Percentiles rank a stretch among this genome's conserved stretches.
phyloP scores from a whole-genome alignment of 306 rosid species.

The Quillaja saponaria region DNA sequence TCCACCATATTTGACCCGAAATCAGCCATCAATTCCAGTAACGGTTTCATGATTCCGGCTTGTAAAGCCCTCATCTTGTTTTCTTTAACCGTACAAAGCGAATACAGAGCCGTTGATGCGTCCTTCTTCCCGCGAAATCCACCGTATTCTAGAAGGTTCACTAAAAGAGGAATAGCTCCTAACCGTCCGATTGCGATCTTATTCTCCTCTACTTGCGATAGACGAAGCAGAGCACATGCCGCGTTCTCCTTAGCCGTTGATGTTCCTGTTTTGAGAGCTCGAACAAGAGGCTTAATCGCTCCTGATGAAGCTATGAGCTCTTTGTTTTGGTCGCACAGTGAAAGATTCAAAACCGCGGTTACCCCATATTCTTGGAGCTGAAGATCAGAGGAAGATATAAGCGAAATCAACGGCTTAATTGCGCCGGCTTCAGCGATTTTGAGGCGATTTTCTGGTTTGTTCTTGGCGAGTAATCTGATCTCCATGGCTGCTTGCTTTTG shows the following conservation, averaged over 20 bases:
- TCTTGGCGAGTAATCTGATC: conserved; percentile 86
- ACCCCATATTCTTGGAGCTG: conserved; percentile 97
- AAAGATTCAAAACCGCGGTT: conserved; percentile 85
- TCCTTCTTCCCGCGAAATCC: conserved; percentile 83
- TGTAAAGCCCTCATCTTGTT: conserved; percentile 80
- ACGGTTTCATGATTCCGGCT: conserved; percentile 83
- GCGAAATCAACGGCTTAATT: conserved; percentile 70
- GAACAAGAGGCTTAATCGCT: conserved; percentile 76
- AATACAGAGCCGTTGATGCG: conserved; percentile 88
- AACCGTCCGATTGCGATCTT: conserved; percentile 79
- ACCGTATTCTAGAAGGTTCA: conserved; percentile 68
- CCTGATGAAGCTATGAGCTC: conserved; percentile 71
- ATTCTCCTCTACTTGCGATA: conserved; percentile 73
- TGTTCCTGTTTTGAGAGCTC: conserved; percentile 63
- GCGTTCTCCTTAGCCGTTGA: conserved; percentile 90
- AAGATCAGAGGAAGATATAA: conserved; percentile 62
- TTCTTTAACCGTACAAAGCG: conserved; percentile 75
- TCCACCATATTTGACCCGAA: conserved; percentile 91
- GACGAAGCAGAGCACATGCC: conserved; percentile 82
- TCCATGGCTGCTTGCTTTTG: conserved; percentile 96
- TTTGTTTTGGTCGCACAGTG: conserved; percentile 90
- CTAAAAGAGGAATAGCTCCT: conserved; percentile 82
- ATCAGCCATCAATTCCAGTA: conserved; percentile 92
- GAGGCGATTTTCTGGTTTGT: conserved; percentile 76
- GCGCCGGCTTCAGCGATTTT: conserved; percentile 80